These are phyloP conservation scores for Vitis hybrid DNA, from an alignment of 177 flowering plant species.

Conservation along the genomic window DNA sequence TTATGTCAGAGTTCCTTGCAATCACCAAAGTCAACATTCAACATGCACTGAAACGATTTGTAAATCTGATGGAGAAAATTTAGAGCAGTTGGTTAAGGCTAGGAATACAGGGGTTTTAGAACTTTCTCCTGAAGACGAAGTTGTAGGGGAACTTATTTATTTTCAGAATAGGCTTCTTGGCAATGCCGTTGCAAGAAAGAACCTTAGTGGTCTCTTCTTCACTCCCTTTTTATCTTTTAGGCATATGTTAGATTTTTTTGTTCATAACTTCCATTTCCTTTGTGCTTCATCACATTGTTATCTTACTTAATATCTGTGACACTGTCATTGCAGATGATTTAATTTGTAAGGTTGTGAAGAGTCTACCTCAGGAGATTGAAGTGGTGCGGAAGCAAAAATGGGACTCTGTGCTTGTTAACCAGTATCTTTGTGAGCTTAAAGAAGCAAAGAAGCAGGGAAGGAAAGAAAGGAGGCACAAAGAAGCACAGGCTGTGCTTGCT, in stretches of 20 bases:
- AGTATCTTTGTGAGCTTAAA: slow-evolving; percentile 67
- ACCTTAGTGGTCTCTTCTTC: slow-evolving; percentile 47
- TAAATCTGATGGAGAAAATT: slow-evolving; percentile 24
- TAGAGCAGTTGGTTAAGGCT: slow-evolving; percentile 53
- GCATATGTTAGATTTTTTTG: not conserved
- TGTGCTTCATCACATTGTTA: not conserved
- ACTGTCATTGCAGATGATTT: slow-evolving; percentile 61
- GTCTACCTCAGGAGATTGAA: slow-evolving; percentile 73
- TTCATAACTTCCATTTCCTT: not conserved
- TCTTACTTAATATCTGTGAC: slow-evolving; percentile 3
- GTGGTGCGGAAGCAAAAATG: slow-evolving; percentile 51
- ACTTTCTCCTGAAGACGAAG: slow-evolving; percentile 75
- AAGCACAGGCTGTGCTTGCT: slow-evolving; percentile 94
- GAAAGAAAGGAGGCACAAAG: slow-evolving; percentile 83
- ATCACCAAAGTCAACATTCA: slow-evolving; percentile 24
- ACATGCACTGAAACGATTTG: slow-evolving; percentile 18
- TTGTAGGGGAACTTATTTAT: slow-evolving; percentile 86
- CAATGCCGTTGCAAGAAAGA: slow-evolving; percentile 56
- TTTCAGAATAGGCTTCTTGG: slow-evolving; percentile 63
- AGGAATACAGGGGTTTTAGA: slow-evolving; percentile 48
- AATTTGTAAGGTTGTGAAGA: slow-evolving; percentile 53
- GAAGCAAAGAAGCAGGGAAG: slow-evolving; percentile 91
- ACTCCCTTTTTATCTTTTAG: slow-evolving; percentile 2
- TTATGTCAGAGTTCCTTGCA: slow-evolving; percentile 28
- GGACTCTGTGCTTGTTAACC: slow-evolving; percentile 79